Percentiles rank a stretch among this genome's conserved stretches.
Conservation (phyloP, 306 rosid genomes). For the Glycyrrhiza uralensis region DNA sequence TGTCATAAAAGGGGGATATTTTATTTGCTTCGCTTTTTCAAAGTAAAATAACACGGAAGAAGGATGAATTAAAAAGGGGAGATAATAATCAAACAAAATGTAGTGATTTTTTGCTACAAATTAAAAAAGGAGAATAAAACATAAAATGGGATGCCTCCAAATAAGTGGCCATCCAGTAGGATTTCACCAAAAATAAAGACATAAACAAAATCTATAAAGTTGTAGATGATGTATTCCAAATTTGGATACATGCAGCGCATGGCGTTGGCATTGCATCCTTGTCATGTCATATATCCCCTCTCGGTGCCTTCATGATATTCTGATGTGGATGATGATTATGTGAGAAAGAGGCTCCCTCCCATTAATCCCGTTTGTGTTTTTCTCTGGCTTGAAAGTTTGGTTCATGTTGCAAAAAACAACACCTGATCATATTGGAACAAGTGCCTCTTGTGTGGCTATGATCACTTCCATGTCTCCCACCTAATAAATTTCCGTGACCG, state of each 20-base stretch:
- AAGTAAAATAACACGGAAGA: neutral
- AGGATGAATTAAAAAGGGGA: neutral
- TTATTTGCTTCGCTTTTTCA: neutral
- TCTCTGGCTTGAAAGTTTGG: neutral
- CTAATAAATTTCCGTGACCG: too few relatives aligned
- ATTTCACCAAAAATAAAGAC: neutral
- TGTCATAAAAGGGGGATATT: neutral
- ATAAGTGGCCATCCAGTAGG: neutral
- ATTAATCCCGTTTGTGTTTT: neutral
- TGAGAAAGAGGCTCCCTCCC: conserved; percentile 9
- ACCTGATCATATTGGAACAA: conserved; percentile 8
- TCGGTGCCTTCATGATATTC: neutral
- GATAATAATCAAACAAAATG: conserved; percentile 2
- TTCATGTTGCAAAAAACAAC: neutral
- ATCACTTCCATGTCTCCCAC: too few relatives aligned
- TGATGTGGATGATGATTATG: neutral
- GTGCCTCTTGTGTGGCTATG: neutral
- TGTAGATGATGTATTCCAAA: conserved; percentile 6
- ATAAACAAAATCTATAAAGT: conserved; percentile 29
- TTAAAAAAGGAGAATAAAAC: neutral
- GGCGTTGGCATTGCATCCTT: conserved; percentile 10
- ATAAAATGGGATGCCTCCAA: conserved; percentile 15
- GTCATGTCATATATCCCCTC: conserved; percentile 23
- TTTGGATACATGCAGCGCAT: conserved; percentile 20
- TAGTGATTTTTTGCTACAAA: neutral